Evolutionary conservation across 2,329 filamentous ascomycete species (phyloP), one percentile per base, ranked within the genome.

Genomic region (Ilyonectria destructans): DNA sequence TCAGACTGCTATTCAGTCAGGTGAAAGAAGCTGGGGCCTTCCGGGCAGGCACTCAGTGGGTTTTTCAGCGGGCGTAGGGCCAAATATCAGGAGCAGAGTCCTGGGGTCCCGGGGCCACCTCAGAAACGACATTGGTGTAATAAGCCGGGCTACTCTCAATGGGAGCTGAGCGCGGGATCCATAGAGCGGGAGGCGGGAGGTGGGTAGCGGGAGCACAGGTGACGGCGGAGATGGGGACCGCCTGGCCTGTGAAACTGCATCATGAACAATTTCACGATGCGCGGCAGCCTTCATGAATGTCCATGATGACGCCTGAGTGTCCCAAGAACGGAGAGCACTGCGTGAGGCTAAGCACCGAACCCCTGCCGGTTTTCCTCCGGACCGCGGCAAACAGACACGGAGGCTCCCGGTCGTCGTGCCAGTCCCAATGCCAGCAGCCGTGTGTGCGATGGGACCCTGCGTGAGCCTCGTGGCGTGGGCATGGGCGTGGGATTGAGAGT

Each of bases 381-480:
- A 67, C 56, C 66, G 68, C 59, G 45, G 60, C 59, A 65, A 55
- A 45, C 64, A 66, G 60, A 71, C 65, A 72, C 66, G 70, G 63
- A 65, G 68, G 64, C 65, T 70, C 57, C 71, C 57, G 65, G 65
- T 58, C 46, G 51, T 68, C 65, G 57, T 68, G 56, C 55, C 68
- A 72, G 61, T 68, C 65, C 56, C 67, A 72, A 62, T 62, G 67
- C 62, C 60, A 75, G 67, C 55, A 70, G 55, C 65, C n/a, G 64
- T 65, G 58, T 54, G 70, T 68, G 67, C 62, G 65, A 62, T 61
- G 58, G 62, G 71, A 75, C 71, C 74, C 74, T 76, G 69, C 72
- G 71, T 71, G 74, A 72, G 61, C 63, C 68, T 74, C 74, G 69
- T 76, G 70, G 55, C 66, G 46, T 65, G 58, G 51, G 49, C 37